Evolutionary conservation across 768 basidiomycete genomes (phyloP).

Genomic region (Tylopilus sp.): DNA sequence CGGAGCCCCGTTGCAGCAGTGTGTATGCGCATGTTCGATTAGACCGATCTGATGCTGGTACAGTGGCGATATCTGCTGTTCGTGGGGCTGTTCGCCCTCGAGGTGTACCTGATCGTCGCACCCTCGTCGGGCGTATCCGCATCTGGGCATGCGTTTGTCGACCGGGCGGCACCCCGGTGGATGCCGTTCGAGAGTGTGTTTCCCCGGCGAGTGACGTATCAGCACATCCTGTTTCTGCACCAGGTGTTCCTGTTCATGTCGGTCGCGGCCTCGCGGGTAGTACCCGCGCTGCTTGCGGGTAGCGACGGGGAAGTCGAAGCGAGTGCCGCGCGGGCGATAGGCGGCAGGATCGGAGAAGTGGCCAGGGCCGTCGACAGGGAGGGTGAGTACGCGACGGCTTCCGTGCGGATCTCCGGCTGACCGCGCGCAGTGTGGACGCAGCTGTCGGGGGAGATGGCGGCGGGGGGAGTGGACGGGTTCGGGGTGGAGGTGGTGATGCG

Average conservation of each 20-base stretch:
- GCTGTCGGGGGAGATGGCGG: slow-evolving; percentile 34
- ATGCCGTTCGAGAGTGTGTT: slow-evolving; percentile 43
- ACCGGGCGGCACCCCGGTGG: slow-evolving; percentile 10
- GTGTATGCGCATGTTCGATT: slow-evolving; percentile 32
- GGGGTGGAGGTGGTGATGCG: slow-evolving; percentile 41
- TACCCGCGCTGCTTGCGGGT: slow-evolving; percentile 59
- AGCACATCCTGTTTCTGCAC: slow-evolving; percentile 76
- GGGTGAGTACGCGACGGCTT: slow-evolving; percentile 33
- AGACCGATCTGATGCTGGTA: slow-evolving; percentile 11
- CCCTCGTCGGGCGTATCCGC: slow-evolving; percentile 25
- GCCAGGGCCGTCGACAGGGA: slow-evolving; percentile 51
- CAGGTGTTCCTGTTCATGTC: slow-evolving; percentile 73
- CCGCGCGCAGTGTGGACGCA: slow-evolving; percentile 42
- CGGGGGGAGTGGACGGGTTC: slow-evolving; percentile 21
- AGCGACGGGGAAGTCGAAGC: slow-evolving; percentile 26
- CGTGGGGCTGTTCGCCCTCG: slow-evolving; percentile 53
- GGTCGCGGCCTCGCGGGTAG: slow-evolving; percentile 67
- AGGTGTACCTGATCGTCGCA: slow-evolving; percentile 62
- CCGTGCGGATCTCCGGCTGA: slow-evolving; percentile 1
- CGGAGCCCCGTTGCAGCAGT: slow-evolving; percentile 64
- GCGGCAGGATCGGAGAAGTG: slow-evolving; percentile 43
- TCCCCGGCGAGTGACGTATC: slow-evolving; percentile 66
- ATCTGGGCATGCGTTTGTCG: slow-evolving; percentile 25
- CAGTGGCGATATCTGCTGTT: slow-evolving; percentile 85
- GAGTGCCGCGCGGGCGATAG: slow-evolving; percentile 33